A percentile compares a stretch with the other conserved stretches of the same genome.
These are phyloP conservation scores for Beauveria caledonica DNA, from an alignment of 2,329 filamentous ascomycete genomes.

Conservation along the genomic window DNA sequence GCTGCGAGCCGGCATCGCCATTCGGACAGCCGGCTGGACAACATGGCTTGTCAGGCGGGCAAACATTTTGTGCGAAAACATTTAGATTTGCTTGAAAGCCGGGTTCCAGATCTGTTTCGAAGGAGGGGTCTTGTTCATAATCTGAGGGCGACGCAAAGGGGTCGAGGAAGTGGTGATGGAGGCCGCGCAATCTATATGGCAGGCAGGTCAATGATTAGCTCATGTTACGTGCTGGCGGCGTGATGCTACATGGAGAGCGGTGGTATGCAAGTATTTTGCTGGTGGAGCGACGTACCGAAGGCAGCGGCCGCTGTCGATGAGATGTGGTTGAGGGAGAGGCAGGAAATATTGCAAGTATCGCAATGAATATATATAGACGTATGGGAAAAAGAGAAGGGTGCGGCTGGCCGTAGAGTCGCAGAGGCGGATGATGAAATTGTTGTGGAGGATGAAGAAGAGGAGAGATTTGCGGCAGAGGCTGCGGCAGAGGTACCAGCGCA, in stretches of 20 bases:
- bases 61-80: conserved; percentile 42
- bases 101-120: conserved; percentile 12
- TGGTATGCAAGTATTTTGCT: conserved; percentile 1
- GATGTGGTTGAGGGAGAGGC: neutral
- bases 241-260: conserved; percentile 1
- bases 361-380: neutral
- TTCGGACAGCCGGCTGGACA: conserved; percentile 43
- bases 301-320: conserved; percentile 6
- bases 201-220: neutral
- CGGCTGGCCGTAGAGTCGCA: neutral
- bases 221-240: neutral
- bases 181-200: conserved; percentile 2
- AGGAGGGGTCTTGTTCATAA: conserved; percentile 12
- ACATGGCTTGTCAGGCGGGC: conserved; percentile 45
- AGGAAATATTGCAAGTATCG: neutral
- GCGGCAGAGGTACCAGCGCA: neutral
- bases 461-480: neutral
- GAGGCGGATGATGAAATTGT: conserved; percentile 1
- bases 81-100: conserved; percentile 13
- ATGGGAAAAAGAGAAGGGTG: neutral
- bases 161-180: conserved; percentile 4
- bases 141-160: conserved; percentile 9
- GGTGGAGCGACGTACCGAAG: conserved; percentile 2
- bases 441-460: conserved; percentile 3
- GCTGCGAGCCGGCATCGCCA: conserved; percentile 31